A percentile compares a stretch with the other conserved stretches of the same genome.
Conservation (phyloP, 192 early-diverging fungal genomes). For the Coemansia guatemalensis region DNA sequence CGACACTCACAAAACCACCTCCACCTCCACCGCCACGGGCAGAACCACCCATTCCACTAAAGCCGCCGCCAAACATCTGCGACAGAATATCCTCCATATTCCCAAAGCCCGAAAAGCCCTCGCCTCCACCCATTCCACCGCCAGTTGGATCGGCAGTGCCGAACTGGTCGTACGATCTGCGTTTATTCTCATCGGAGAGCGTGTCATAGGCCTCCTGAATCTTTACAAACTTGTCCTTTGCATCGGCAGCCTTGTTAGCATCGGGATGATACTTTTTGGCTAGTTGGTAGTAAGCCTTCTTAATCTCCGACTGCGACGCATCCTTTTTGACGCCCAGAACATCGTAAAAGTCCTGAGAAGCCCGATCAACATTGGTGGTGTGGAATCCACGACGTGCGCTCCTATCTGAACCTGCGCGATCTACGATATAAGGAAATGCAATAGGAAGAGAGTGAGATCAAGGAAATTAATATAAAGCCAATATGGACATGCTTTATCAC, state of each 20-base stretch:
- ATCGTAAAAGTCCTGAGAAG: constrained; percentile 79
- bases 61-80: constrained; percentile 70
- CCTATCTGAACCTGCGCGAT: not conserved
- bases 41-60: constrained; percentile 48
- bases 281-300: constrained; percentile 95
- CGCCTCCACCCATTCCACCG: constrained; percentile 44
- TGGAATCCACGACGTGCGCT: constrained; percentile 33
- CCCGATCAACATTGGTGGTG: constrained; percentile 10
- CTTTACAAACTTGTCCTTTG: constrained; percentile 96
- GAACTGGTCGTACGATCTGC: constrained; percentile 89
- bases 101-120: constrained; percentile 51
- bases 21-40: constrained; percentile 40
- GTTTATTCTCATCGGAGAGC: constrained; percentile 89
- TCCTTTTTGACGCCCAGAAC: constrained; percentile 80
- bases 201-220: constrained; percentile 98
- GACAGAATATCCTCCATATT: constrained; percentile 69
- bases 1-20: constrained; percentile 43
- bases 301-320: constrained; percentile 84
- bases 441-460: not conserved
- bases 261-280: constrained; percentile 98
- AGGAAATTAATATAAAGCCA: not conserved
- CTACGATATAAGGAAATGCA: not conserved
- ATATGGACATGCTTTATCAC: not conserved
- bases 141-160: constrained; percentile 61
- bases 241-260: constrained; percentile 88